Base-by-base conservation (phyloP, 1,284 basidiomycete species). In the Apiotrichum veenhuisii region DNA sequence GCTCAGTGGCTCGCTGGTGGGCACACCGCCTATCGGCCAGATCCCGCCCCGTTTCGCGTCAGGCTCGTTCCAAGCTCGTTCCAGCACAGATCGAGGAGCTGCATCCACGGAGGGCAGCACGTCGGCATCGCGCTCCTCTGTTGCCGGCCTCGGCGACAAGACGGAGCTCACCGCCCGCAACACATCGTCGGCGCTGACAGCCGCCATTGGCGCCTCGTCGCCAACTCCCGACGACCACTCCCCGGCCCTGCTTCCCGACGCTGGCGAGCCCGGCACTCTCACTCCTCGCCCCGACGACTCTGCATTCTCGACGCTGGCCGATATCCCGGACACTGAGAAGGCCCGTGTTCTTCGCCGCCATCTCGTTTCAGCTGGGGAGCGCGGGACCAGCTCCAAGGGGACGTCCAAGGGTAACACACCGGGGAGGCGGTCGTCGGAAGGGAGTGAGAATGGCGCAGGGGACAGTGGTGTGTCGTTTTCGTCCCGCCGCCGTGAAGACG, bases 321-420 rank as follows among this genome's bases (percentile, higher is more conserved):
- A 76, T 25, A 64, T 80, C 1, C 67, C 77, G 0, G 87, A 88
- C 42, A 88, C 89, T 64, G 89, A 93, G 69, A 95, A 92, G 78
- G 87, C 87, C 1, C 83, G 83, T 64, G 84, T 95, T 0, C 77
- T 96, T 15, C 79, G 87, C 46, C 82, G 84, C 51, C 91, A 95
- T 76, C 80, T 96, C 17, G 87, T 93, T 11, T 83, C 85, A 11
- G 84, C 83, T 23, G 83, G 87, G 50, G 87, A 89, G 59, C 82
- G 88, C 9, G 70, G 78, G 55, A 48, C 46, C 5, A 48, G 33
- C 34, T 34, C 46, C 18, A 49, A 26, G 18, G 47, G 47, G 3
- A 40, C 18, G 14, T 55, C 58, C 15, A 48, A 48, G 33, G 33
- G 8, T 10, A 37, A 37, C 46, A 48, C 46, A 12, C 46, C 46